These are phyloP conservation scores for Claviceps sp. DNA, from an alignment of 2,329 filamentous ascomycete species.

Conservation along the genomic window DNA sequence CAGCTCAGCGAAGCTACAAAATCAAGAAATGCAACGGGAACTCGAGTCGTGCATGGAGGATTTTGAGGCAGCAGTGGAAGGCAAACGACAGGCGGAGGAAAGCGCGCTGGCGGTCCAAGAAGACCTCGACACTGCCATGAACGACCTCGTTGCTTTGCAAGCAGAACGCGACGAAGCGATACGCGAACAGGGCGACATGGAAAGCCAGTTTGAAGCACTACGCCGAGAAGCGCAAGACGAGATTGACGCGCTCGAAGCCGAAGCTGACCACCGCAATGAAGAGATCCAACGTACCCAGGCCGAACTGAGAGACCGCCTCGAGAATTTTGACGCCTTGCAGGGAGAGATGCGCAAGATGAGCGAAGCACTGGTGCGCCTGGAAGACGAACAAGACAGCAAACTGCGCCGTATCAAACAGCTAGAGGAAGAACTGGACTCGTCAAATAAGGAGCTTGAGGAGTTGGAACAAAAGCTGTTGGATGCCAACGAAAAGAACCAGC, in stretches of 20 bases:
- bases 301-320: constrained; percentile 62
- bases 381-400: constrained; percentile 78
- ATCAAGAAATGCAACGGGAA: constrained; percentile 76
- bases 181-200: constrained; percentile 46
- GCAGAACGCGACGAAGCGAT: constrained; percentile 78
- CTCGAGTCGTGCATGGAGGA: constrained; percentile 69
- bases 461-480: constrained; percentile 76
- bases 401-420: constrained; percentile 67
- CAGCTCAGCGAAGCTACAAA: constrained; percentile 74
- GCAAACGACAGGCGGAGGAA: constrained; percentile 47
- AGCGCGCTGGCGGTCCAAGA: constrained; percentile 54
- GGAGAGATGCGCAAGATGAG: constrained; percentile 88
- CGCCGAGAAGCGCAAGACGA: constrained; percentile 52
- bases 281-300: constrained; percentile 57
- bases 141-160: constrained; percentile 67
- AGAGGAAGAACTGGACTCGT: constrained; percentile 68
- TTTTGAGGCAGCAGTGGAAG: constrained; percentile 57
- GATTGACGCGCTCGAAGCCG: constrained; percentile 53
- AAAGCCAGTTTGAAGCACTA: constrained; percentile 47
- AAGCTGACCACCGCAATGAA: constrained; percentile 58
- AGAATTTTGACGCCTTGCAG: constrained; percentile 85
- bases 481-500: constrained; percentile 73
- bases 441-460: constrained; percentile 75
- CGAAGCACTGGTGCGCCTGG: constrained; percentile 71
- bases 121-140: constrained; percentile 65